These are phyloP conservation scores for Talaromyces sp. DNA, from an alignment of 2,329 filamentous ascomycete genomes.

Conservation along the genomic window DNA sequence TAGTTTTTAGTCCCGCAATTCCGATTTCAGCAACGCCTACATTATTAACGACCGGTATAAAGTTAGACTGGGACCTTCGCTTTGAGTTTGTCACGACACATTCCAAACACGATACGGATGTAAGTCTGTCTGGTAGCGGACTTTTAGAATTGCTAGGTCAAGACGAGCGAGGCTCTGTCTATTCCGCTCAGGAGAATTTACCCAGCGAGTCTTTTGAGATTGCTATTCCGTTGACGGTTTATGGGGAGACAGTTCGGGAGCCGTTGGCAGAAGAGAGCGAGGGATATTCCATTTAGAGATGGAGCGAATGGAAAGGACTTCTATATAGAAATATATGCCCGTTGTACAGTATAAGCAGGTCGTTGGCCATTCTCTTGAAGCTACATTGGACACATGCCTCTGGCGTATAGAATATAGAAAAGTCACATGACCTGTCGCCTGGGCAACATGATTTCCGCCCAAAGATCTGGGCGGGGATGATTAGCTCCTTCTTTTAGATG, in stretches of 20 bases:
- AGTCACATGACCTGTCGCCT: conserved; percentile 13
- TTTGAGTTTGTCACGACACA: conserved; percentile 88
- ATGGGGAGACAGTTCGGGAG: conserved; percentile 53
- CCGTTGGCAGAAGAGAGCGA: conserved; percentile 36
- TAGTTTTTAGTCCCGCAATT: conserved; percentile 78
- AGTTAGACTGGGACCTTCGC: conserved; percentile 79
- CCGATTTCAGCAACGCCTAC: conserved; percentile 80
- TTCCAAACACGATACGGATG: conserved; percentile 33
- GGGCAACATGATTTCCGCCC: conserved; percentile 4
- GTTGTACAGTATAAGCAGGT: not conserved
- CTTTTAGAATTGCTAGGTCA: conserved; percentile 74
- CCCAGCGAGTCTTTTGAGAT: conserved; percentile 89
- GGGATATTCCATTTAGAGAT: conserved; percentile 33
- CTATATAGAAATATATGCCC: not conserved
- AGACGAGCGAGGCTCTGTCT: conserved; percentile 71
- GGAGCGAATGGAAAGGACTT: not conserved
- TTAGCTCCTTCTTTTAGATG: not conserved
- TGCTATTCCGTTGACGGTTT: conserved; percentile 75
- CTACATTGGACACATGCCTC: too few relatives aligned
- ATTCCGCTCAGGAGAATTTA: conserved; percentile 72
- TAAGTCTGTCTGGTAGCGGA: conserved; percentile 38
- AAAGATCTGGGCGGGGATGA: not conserved
- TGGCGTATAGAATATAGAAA: not conserved
- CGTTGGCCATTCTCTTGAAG: not conserved
- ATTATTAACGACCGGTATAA: conserved; percentile 84